Evolutionary conservation across 1,139 yeast species (phyloP), one percentile per base, ranked within the genome.

Genomic region (Blastobotrys indianensis): DNA sequence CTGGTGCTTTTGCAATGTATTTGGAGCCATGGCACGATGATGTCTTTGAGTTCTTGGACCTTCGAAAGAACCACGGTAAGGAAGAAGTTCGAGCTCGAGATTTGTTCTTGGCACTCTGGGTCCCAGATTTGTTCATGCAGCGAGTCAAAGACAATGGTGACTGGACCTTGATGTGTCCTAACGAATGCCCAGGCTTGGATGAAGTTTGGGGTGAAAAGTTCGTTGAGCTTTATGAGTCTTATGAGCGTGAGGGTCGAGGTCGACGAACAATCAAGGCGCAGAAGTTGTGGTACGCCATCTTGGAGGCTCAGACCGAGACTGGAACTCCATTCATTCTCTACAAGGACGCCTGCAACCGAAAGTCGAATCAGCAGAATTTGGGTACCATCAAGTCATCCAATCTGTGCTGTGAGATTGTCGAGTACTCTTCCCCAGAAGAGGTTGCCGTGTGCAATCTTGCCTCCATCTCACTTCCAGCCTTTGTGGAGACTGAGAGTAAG

Each of bases 21-120:
- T 65, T 85, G 45, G 94, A 85, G 65, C 94, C 94, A 52, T 85
- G 94, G 94, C 94, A 85, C 58, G 75, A 84, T 3, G 94, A 85
- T 61, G 73, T 85, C 46, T 76, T 82, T 61, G 87, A 80, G 45
- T 80, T 84, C 57, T 69, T 85, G 42, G 85, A 83, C 53, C 74
- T 84, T 54, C 74, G 86, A 61, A 84, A 84, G 63, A 84, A 82
- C 60, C 90, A 83, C 55, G 94, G 94, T 55, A 83, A 82, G 56
- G 94, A 85, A 65, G 94, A 85, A 67, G 74, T 80, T 58, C 73
- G 94, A 61, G 90, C 94, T 4, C 73, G 94, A 62, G 94, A 85
- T 63, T 70, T 85, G 59, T 84, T 85, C 72, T 85, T 83, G 52
- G 94, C 90, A 6, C 70, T 85, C 54, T 85, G 94, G 94, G 73